Base-by-base conservation (phyloP, 1,284 basidiomycete genomes). In the Trichosporon ovoides region DNA sequence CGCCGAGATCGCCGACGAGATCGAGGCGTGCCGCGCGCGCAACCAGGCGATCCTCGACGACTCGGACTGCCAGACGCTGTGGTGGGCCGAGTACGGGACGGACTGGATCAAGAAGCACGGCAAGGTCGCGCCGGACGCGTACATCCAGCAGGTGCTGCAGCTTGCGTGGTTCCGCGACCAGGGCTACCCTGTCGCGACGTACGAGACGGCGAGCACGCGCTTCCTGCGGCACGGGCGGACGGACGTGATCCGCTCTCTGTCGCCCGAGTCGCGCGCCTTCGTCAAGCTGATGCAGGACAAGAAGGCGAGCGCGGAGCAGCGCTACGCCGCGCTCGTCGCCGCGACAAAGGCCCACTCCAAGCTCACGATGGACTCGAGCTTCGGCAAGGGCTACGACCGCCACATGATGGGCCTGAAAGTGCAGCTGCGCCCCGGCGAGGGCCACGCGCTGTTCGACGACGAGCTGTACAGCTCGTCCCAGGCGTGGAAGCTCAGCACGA, bases 131-230 rank as follows among this genome's bases (percentile, higher is more conserved):
- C 87, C 95, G 0, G 94, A 98, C 72, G 90, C 89, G 0, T 98
- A 86, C 76, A 83, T 97, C 55, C 95, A 98, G 77, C 88, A 95
- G 84, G 91, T 86, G 1, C 81, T 97, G 22, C 95, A 98, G 76
- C 83, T 98, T 11, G 94, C 94, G 7, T 97, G 89, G 84, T 91
- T 88, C 78, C 84, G 83, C 66, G 85, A 86, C 37, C 88, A 87
- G 59, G 86, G 85, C 13, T 79, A 81, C 63, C 87, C 91, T 68
- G 89, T 89, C 2, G 90, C 94, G 3, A 95, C 91, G 6, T 98
- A 98, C 75, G 94, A 98, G 79, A 97, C 94, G 0, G 91, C 88
- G 0, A 83, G 93, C 28, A 98, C 95, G 2, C 83, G 93, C n/a
- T 81, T 89, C 68, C 96, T 95, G 80, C 81, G 87, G 64, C 87